Conservation (phyloP, 129 eudicot species). For the Tanacetum coccineum region DNA sequence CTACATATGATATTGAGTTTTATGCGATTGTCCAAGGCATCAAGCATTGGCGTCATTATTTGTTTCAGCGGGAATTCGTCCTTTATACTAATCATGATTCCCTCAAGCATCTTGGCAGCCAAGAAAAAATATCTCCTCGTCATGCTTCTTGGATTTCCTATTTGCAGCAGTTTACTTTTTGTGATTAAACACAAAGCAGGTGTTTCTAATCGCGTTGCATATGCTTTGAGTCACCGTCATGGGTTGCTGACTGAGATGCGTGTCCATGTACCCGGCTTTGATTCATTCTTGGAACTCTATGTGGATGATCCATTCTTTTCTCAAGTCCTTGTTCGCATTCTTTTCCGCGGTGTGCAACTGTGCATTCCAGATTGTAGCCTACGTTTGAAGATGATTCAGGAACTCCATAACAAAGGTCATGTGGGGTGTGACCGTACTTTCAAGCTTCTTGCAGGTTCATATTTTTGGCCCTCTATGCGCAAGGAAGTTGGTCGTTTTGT, state of each 20-base stretch:
- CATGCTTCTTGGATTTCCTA: constrained; percentile 17
- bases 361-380: constrained; percentile 18
- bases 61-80: constrained; percentile 2
- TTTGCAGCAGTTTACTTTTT: constrained; percentile 17
- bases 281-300: background rate
- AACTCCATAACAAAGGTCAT: background rate
- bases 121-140: constrained; percentile 11
- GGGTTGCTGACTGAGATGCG: background rate
- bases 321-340: background rate
- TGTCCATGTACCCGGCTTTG: constrained; percentile 15
- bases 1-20: constrained; percentile 18
- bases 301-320: constrained; percentile 3
- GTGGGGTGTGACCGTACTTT: constrained; percentile 8
- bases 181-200: constrained; percentile 13
- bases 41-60: background rate
- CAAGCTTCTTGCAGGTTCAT: background rate
- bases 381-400: constrained; percentile 6
- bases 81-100: constrained; percentile 14
- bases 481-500: background rate
- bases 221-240: constrained; percentile 16
- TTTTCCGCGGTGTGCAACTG: background rate
- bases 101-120: background rate
- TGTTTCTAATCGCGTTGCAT: background rate
- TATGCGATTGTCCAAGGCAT: constrained; percentile 18
- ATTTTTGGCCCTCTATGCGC: background rate